Evolutionary conservation across 1,139 yeast genomes (phyloP).

Genomic region (Saccharomyces hybrid): DNA sequence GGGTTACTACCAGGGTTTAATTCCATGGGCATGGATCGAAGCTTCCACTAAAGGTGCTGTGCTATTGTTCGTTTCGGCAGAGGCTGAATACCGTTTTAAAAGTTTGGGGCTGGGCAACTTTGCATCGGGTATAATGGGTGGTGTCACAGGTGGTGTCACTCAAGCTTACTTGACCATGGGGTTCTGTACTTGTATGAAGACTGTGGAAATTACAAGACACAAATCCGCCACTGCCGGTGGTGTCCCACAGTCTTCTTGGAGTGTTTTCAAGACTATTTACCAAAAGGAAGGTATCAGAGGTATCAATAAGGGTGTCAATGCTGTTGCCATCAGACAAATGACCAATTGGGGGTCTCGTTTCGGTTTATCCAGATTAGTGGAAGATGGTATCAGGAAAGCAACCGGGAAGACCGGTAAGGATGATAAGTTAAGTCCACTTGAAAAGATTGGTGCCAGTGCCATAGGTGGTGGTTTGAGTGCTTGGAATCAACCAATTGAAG

Average conservation of each 20-base stretch:
- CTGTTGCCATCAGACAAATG: constrained; percentile 98
- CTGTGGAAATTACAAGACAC: constrained; percentile 88
- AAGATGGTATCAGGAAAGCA: constrained; percentile 62
- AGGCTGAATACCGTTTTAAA: constrained; percentile 74
- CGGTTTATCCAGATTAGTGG: constrained; percentile 87
- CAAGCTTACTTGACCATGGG: constrained; percentile 92
- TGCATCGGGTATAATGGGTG: constrained; percentile 87
- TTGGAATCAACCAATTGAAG: constrained; percentile 99
- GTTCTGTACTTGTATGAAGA: constrained; percentile 95
- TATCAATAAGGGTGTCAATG: constrained; percentile 95
- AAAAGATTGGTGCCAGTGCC: constrained; percentile 79
- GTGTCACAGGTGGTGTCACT: constrained; percentile 92
- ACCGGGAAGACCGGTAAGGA: constrained; percentile 52
- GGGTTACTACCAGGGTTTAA: constrained; percentile 94
- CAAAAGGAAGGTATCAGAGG: constrained; percentile 83
- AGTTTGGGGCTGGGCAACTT: constrained; percentile 61
- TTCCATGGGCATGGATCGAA: constrained; percentile 99
- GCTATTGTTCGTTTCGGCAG: constrained; percentile 85
- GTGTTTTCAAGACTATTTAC: constrained; percentile 79
- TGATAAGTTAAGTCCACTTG: constrained; percentile 61
- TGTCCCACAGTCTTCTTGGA: constrained; percentile 67
- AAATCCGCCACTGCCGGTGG: constrained; percentile 70
- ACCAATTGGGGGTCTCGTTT: constrained; percentile 98
- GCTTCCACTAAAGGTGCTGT: constrained; percentile 99
- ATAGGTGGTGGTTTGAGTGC: constrained; percentile 96